Conservation (phyloP, 164 flowering plant genomes). For the Vitis rotundifolia region DNA sequence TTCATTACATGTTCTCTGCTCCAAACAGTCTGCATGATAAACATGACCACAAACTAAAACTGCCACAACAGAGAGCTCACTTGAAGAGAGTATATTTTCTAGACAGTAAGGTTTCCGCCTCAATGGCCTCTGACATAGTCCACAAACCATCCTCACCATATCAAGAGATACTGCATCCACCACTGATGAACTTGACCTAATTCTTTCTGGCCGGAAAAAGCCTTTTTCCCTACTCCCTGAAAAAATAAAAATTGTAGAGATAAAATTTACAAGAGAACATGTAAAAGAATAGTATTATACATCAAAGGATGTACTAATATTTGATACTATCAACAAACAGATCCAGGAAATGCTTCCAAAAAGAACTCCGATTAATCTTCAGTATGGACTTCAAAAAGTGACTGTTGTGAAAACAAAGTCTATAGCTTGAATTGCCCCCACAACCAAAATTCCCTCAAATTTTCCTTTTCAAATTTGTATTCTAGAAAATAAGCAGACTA, state of each 20-base stretch:
- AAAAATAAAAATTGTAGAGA: neutral
- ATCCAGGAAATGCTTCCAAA: too few relatives aligned
- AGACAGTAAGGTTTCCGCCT: conserved; percentile 31
- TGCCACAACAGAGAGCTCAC: conserved; percentile 51
- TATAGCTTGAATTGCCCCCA: too few relatives aligned
- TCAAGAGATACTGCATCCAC: conserved; percentile 29
- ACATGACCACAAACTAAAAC: conserved; percentile 71
- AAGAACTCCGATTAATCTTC: too few relatives aligned
- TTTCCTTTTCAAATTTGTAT: too few relatives aligned
- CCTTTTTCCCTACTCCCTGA: conserved; percentile 35
- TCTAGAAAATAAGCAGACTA: too few relatives aligned
- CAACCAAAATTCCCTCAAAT: too few relatives aligned
- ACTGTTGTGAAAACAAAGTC: too few relatives aligned
- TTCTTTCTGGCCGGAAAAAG: conserved; percentile 39
- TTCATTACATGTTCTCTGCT: conserved; percentile 39
- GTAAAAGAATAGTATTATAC: too few relatives aligned
- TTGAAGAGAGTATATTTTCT: conserved; percentile 21
- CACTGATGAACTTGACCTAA: conserved; percentile 31
- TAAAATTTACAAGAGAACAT: too few relatives aligned
- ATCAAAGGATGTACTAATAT: too few relatives aligned
- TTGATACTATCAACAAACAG: too few relatives aligned
- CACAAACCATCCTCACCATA: conserved; percentile 43
- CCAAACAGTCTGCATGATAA: conserved; percentile 72
- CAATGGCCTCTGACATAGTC: conserved; percentile 48
- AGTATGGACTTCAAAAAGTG: too few relatives aligned